These are phyloP conservation scores for Blastomyces gilchristii DNA, from an alignment of 2,329 filamentous ascomycete species.

Conservation along the genomic window DNA sequence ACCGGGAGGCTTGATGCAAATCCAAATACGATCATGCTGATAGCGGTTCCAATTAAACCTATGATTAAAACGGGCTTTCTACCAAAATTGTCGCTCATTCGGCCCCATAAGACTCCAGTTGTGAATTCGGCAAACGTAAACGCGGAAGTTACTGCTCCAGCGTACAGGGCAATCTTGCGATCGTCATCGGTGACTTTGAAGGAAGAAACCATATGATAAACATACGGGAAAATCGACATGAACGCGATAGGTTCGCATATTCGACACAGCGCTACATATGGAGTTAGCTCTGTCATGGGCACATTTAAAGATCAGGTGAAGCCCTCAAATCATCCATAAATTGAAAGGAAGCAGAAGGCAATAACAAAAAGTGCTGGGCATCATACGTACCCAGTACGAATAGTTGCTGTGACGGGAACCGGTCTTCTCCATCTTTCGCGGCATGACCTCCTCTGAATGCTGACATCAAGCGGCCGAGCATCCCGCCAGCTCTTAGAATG, in stretches of 20 bases:
- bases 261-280: constrained; percentile 63
- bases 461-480: not conserved
- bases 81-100: constrained; percentile 81
- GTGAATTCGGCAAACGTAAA: constrained; percentile 95
- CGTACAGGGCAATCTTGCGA: constrained; percentile 77
- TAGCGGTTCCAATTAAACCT: constrained; percentile 78
- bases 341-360: not conserved
- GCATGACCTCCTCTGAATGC: constrained; percentile 2
- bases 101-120: constrained; percentile 85
- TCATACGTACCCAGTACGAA: constrained; percentile 42
- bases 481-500: not conserved
- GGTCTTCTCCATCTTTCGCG: constrained; percentile 25
- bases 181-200: constrained; percentile 75
- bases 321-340: constrained; percentile 12
- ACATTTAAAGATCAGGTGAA: not conserved
- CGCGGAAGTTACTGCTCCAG: constrained; percentile 89
- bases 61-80: constrained; percentile 85
- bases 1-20: constrained; percentile 74
- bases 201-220: constrained; percentile 93
- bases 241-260: constrained; percentile 98
- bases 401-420: constrained; percentile 50
- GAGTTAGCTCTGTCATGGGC: not conserved
- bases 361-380: constrained; percentile 7
- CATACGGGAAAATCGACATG: constrained; percentile 98
- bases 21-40: constrained; percentile 89